Base-by-base conservation (phyloP, 1,284 basidiomycete species). In the Rhodotorula sp. region DNA sequence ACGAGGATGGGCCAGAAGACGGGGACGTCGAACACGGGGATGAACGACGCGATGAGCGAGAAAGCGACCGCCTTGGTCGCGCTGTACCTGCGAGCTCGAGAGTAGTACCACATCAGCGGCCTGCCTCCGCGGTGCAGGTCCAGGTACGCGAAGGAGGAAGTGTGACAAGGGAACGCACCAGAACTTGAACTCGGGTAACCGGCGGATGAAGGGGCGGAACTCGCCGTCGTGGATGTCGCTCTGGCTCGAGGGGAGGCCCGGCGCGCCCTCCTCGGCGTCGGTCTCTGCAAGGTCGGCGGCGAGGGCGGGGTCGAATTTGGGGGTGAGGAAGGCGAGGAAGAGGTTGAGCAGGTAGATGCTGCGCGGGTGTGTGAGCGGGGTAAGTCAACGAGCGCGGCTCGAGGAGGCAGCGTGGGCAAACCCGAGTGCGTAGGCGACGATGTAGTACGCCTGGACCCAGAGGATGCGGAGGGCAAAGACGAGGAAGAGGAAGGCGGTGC, bases 1-100 rank as follows among this genome's bases (percentile, higher is more conserved):
- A 98, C 88, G 60, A 97, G 87, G 82, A 98, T 97, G 21, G 94
- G 94, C 94, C 96, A 98, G 83, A 97, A 98, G 34, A 99, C 96
- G 21, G 96, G 96, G 29, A 98, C 90, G 81, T 98, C 94, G 78
- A 96, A 96, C 21, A 84, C 83, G 44, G 86, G 39, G 90, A 80
- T 94, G 71, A 89, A 83, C 8, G 94, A 92, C 81, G 90, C 90
- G 65, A 90, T 82, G 59, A 97, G 81, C 9, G 94, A 90, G 67
- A 99, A 82, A 27, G 91, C 64, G 34, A 91, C 91, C 10, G 97
- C 94, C 68, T 93, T 90, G 9, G 95, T 99, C 1, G 93, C 87
- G 15, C 92, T 93, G 66, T 97, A 86, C 95, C 92, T 94, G 81
- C 81, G 83, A 9, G 21, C 29, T 13, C 44, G 27, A 22, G 15